phyloP scores from a whole-genome alignment of 179 eudicot species.

The Camellia oleifera region DNA sequence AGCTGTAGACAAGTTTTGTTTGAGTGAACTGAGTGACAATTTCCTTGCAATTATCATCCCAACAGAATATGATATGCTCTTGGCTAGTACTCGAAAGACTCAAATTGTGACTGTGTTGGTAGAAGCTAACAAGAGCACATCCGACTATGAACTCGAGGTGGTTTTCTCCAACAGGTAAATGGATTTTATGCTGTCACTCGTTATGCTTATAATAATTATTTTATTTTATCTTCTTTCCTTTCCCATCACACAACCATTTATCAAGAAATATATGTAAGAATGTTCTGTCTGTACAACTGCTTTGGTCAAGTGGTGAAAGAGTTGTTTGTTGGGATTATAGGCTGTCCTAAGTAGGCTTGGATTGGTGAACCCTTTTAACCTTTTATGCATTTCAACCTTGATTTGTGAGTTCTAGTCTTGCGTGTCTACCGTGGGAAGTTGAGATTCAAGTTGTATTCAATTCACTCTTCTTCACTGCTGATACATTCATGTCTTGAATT shows the following conservation, averaged over 20 bases:
- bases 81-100: conserved; percentile 91
- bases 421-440: too few species aligned
- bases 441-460: not conserved
- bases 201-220: not conserved
- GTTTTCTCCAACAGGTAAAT: conserved; percentile 63
- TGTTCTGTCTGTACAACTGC: not conserved
- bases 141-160: conserved; percentile 83
- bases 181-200: not conserved
- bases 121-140: conserved; percentile 66
- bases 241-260: not conserved
- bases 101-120: conserved; percentile 74
- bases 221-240: not conserved
- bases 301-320: not conserved
- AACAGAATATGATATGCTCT: conserved; percentile 88
- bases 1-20: conserved; percentile 78
- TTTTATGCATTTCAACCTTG: too few species aligned
- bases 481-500: not conserved
- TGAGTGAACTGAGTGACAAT: conserved; percentile 83
- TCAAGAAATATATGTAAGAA: not conserved
- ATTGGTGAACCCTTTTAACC: not conserved
- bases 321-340: not conserved
- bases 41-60: conserved; percentile 79
- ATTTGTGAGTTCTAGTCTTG: too few species aligned
- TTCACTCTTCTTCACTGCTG: not conserved
- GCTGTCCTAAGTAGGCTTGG: not conserved